Evolutionary conservation across 176 grass and related monocot genomes (phyloP), one percentile per base, ranked within the genome.

Genomic region (Coix lacrymajobi): DNA sequence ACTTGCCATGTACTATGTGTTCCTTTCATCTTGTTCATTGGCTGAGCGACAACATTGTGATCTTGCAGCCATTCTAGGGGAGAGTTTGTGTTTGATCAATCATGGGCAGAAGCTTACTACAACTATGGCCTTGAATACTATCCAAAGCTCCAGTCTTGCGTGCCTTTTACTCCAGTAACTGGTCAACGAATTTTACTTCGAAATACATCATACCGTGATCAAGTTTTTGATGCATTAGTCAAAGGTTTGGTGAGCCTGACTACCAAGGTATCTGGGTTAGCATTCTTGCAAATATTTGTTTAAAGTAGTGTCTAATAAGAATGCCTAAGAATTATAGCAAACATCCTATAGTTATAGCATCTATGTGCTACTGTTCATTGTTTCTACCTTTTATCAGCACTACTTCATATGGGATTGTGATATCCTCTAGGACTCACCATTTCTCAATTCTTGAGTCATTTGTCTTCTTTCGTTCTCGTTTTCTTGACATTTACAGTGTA

Each of bases 81-180:
- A 76, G 96, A 98, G 84, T 95, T 95, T 86, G 96, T 98, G 30
- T 98, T 98, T 69, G 96, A 98, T 77, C 79, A 98, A 54, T 89
- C 92, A 44, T 98, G 96, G 92, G 96, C 96, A 51, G 90, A 98
- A 85, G 96, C 96, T 84, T 95, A 98, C 82, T 80, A 98, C 71
- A 95, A 86, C 64, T 93, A 91, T 82, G 96, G 92, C 69, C 88
- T 90, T 49, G 81, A 85, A 43, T 98, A 98, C 73, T 98, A 98
- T 83, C 96, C 96, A 41, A 98, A 98, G 71, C 84, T 98, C 57
- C 96, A 98, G 85, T 95, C 89, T 62, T 98, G 88, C 62, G 90
- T 98, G 30, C 96, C 96, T 60, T 98, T 98, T 85, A 98, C 92
- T 89, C 96, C 96, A 77, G 92, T 93, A 80, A 98, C 92, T 69